Percentiles rank a stretch among this genome's conserved stretches.
Evolutionary conservation across 331 rosid species (phyloP).

Genomic region (Phaseolus coccineus): DNA sequence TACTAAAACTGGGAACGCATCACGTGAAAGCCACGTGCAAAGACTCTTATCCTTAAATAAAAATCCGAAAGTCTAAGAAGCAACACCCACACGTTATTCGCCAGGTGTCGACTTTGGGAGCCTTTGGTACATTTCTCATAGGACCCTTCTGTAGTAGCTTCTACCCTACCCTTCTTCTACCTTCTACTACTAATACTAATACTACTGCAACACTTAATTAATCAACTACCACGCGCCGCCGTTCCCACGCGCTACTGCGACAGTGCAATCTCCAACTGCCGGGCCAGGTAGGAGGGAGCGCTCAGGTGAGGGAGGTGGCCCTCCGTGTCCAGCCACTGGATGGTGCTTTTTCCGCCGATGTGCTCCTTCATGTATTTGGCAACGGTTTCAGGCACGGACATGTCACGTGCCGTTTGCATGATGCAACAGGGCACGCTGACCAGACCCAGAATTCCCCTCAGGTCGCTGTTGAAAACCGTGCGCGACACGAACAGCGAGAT

Average conservation of each 20-base stretch:
- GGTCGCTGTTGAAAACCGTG: conserved; percentile 79
- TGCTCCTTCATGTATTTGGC: conserved; percentile 78
- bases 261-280: conserved; percentile 73
- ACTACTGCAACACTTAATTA: not conserved
- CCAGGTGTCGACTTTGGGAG: conserved; percentile 57
- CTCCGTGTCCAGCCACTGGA: conserved; percentile 82
- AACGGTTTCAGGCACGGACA: conserved; percentile 81
- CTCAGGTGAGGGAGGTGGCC: conserved; percentile 95
- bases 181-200: too few relatives aligned
- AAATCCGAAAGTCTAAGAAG: conserved; percentile 42
- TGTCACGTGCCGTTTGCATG: conserved; percentile 80
- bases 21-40: conserved; percentile 50
- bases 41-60: conserved; percentile 62
- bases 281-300: conserved; percentile 70
- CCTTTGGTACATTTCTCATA: conserved; percentile 39
- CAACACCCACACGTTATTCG: conserved; percentile 55
- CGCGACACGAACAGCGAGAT: conserved; percentile 78
- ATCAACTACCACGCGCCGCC: conserved; percentile 17
- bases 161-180: not conserved
- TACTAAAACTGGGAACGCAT: conserved; percentile 29
- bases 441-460: conserved; percentile 79
- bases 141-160: not conserved
- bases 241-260: conserved; percentile 43
- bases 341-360: conserved; percentile 80
- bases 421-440: conserved; percentile 87